These are phyloP conservation scores for Anthoceros angustus DNA, from an alignment of 225 moss, liverwort and hornwort genomes.

Conservation along the genomic window DNA sequence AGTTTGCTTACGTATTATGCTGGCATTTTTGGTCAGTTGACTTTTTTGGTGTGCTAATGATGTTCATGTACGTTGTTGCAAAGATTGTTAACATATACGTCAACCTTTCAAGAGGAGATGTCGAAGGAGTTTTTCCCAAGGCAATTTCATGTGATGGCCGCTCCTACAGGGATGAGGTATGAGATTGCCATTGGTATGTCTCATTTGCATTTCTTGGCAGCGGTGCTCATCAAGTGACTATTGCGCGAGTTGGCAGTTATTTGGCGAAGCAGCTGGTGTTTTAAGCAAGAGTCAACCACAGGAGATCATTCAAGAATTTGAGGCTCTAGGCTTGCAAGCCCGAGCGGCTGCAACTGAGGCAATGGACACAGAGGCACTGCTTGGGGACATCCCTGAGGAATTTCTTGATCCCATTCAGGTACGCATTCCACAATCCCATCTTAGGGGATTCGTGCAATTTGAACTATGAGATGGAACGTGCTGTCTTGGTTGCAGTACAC, in stretches of 20 bases:
- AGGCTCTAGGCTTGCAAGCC: slow-evolving; percentile 49
- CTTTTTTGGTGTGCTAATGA: background rate
- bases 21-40: background rate
- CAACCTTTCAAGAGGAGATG: slow-evolving; percentile 65
- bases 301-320: slow-evolving; percentile 52
- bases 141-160: slow-evolving; percentile 89
- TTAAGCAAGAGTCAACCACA: slow-evolving; percentile 23
- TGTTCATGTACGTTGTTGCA: background rate
- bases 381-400: slow-evolving; percentile 96
- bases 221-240: background rate
- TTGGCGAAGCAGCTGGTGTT: slow-evolving; percentile 38
- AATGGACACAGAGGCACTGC: slow-evolving; percentile 83
- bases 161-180: slow-evolving; percentile 76
- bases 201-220: background rate
- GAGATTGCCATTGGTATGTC: slow-evolving; percentile 6
- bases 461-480: background rate
- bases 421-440: background rate
- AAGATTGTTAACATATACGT: slow-evolving; percentile 95
- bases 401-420: slow-evolving; percentile 99
- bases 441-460: background rate
- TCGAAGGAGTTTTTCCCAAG: slow-evolving; percentile 46
- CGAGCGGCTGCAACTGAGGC: slow-evolving; percentile 57
- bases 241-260: slow-evolving; percentile 47
- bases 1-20: background rate
- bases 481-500: slow-evolving; percentile 50